Evolutionary conservation across 768 basidiomycete genomes (phyloP), one percentile per base, ranked within the genome.

Genomic region (Pleurotus platypus): DNA sequence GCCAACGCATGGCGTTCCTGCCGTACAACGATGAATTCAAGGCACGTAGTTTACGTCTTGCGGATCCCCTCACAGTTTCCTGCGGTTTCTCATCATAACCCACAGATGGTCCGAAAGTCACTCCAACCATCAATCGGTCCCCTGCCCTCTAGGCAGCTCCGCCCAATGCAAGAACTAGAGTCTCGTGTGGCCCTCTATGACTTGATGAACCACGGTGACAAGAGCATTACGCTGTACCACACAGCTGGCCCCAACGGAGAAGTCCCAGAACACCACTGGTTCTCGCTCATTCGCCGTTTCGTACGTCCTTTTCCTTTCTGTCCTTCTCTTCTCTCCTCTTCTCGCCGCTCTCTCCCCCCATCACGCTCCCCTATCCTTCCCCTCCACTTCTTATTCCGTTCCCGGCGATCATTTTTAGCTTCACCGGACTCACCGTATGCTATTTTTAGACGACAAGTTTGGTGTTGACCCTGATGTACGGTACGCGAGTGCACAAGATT

Each of bases 1-100:
- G 64, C 3, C 66, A 68, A 39, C 53, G 68, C 12, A 39, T 65
- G 51, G 62, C 63, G 11, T 68, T 69, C 46, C 26, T 68, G 39
- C 65, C 67, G 5, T 68, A 69, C 49, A 64, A 58, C n/a, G 60
- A 57, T 46, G 64, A 67, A 40, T 67, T 65, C 63, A 69, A 67
- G 62, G 67, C 64, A 26, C 9, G 59, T 48, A 35, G 27, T 30
- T 30, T 9, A 30, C 5, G 27, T 30, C 27, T 30, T 6, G 6
- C 6, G 27, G 27, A 30, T 7, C 9, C 27, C 27, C 27, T 6
- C 27, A 30, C 7, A 7, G 27, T 30, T 30, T 16, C 35, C 18
- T 12, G n/a, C 26, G 2, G 7, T 42, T 47, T 45, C 15, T 30
- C 5, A 43, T 12, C 27, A 16, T 45, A 22, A 15, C n/a, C 42